Percentiles rank a stretch among this genome's conserved stretches.
phyloP scores from a whole-genome alignment of 176 grass and related monocot genomes.

The Canna indica region DNA sequence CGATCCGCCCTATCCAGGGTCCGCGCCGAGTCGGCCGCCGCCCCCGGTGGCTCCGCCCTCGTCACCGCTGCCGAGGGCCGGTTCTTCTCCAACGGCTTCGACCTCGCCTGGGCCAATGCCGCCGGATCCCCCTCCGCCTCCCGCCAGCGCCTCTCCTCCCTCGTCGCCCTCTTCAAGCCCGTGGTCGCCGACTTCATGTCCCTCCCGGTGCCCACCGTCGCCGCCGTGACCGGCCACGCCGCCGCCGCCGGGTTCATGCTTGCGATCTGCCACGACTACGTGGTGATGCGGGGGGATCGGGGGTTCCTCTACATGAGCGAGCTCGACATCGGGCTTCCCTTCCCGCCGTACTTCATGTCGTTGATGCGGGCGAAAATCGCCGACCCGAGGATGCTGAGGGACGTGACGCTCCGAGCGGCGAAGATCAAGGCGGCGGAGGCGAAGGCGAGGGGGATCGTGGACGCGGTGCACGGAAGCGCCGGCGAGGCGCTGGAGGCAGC shows the following conservation, averaged over 20 bases:
- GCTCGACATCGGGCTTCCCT: conserved; percentile 48
- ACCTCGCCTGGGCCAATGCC: conserved; percentile 38
- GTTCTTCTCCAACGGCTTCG: conserved; percentile 84
- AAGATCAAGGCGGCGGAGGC: conserved; percentile 44
- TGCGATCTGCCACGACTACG: conserved; percentile 50
- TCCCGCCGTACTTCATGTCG: conserved; percentile 43
- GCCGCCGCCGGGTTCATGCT: conserved; percentile 42
- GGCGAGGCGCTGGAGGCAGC: conserved; percentile 22
- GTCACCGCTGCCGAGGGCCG: conserved; percentile 52
- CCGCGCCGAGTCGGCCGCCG: conserved; percentile 20
- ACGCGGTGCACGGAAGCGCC: conserved; percentile 27
- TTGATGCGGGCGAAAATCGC: conserved; percentile 60
- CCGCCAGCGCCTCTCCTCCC: conserved; percentile 8
- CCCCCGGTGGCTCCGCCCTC: conserved; percentile 25
- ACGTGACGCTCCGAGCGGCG: conserved; percentile 37
- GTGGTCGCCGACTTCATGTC: conserved; percentile 51
- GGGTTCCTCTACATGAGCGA: conserved; percentile 91
- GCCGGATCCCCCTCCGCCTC: conserved; percentile 14
- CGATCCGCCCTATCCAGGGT: conserved; percentile 31
- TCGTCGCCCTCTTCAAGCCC: conserved; percentile 16
- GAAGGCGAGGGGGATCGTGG: conserved; percentile 41
- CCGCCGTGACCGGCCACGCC: conserved; percentile 58
- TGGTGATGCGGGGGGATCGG: conserved; percentile 49
- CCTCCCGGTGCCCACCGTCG: conserved; percentile 65
- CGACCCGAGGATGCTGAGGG: conserved; percentile 32